These are phyloP conservation scores for Truncatella angustata DNA, from an alignment of 2,329 filamentous ascomycete species.

Conservation along the genomic window DNA sequence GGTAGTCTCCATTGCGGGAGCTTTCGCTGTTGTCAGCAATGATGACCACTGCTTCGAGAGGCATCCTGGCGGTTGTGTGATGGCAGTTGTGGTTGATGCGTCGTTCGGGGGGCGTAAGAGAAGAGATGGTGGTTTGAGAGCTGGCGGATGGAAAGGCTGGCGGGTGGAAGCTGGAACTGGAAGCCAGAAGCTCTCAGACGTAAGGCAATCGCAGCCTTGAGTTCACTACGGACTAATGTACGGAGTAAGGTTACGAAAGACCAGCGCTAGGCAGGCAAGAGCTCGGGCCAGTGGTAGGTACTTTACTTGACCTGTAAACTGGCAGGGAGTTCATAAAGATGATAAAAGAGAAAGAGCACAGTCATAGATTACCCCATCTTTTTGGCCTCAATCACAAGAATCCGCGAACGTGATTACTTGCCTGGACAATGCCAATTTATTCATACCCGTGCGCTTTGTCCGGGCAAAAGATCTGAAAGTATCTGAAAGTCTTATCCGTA, in stretches of 20 bases:
- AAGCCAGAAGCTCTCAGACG: constrained; percentile 12
- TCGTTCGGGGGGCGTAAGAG: neutral
- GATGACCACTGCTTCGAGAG: constrained; percentile 98
- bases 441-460: too few relatives aligned
- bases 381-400: too few relatives aligned
- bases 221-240: too few relatives aligned
- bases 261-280: constrained; percentile 10
- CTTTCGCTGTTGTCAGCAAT: constrained; percentile 99
- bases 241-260: neutral
- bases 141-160: constrained; percentile 13
- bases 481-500: too few relatives aligned
- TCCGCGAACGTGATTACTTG: too few relatives aligned
- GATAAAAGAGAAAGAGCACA: too few relatives aligned
- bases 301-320: neutral
- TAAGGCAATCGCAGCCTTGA: constrained; percentile 12
- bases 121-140: neutral
- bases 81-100: constrained; percentile 13
- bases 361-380: too few relatives aligned
- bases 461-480: too few relatives aligned
- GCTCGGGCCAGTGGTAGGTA: constrained; percentile 13
- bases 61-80: constrained; percentile 65
- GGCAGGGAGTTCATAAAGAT: neutral
- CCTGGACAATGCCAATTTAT: too few relatives aligned
- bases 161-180: too few relatives aligned
- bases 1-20: constrained; percentile 91